Conservation (phyloP, 176 grass and related monocot genomes). For the Pontederia paniculata region DNA sequence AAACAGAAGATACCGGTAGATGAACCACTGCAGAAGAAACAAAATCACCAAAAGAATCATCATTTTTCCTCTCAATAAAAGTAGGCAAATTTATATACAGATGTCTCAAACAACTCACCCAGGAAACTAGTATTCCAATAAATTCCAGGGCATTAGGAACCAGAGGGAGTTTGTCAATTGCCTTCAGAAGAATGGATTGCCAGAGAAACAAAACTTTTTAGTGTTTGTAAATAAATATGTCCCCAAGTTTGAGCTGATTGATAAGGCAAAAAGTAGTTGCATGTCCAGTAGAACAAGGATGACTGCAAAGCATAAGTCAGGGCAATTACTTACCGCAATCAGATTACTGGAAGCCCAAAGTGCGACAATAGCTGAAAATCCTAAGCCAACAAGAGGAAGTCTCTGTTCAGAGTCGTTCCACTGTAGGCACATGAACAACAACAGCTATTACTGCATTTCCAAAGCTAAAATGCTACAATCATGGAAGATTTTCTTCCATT, state of each 20-base stretch:
- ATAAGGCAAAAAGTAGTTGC: background rate
- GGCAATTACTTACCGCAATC: constrained; percentile 32
- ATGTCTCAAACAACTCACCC: constrained; percentile 32
- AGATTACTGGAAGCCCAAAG: constrained; percentile 59
- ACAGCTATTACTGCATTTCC: background rate
- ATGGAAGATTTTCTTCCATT: too few species aligned
- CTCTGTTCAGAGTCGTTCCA: constrained; percentile 57
- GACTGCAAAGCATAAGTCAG: background rate
- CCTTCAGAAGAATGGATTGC: constrained; percentile 19
- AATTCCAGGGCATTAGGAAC: constrained; percentile 49
- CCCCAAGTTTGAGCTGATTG: too few species aligned
- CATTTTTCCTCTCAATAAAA: background rate
- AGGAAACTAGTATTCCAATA: constrained; percentile 70
- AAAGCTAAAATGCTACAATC: background rate
- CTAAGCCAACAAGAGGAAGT: constrained; percentile 66
- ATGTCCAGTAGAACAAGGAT: background rate
- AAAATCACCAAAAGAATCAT: background rate
- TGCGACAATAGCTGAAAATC: constrained; percentile 60
- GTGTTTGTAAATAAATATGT: too few species aligned
- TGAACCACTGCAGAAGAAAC: constrained; percentile 52
- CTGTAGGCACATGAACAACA: constrained; percentile 29
- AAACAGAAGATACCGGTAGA: constrained; percentile 91
- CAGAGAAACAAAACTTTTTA: too few species aligned
- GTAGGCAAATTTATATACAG: background rate
- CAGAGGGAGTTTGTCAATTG: constrained; percentile 73